Evolutionary conservation across 2,329 filamentous ascomycete species (phyloP), one percentile per base, ranked within the genome.

Genomic region (Cryoendolithus antarcticus): DNA sequence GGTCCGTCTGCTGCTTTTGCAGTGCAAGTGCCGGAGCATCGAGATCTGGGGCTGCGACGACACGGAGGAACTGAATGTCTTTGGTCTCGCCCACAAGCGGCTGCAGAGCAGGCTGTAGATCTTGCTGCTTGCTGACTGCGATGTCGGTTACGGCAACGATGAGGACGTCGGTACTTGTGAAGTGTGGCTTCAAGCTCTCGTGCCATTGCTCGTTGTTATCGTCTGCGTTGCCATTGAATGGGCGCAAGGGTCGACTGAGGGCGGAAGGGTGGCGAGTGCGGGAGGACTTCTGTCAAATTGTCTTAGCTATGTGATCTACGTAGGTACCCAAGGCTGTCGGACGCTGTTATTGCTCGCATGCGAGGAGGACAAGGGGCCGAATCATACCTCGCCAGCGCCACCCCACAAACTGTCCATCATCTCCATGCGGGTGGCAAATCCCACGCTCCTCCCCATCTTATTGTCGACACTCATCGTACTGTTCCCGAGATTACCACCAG

Each of bases 151-250:
- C 68, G 5, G 70, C 66, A 48, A 85, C 79, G 2, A 93, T 68
- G 31, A 94, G 64, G 2, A 77, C 77, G 45, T 86, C 82, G 46
- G 77, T 74, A 2, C 77, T 75, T 30, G 80, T 79, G 82, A 89
- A 95, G 37, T 74, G 77, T 21, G 86, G 84, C 51, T 86, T 86
- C 58, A 82, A 74, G 33, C 76, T 79, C 46, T 75, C 69, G 61
- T 86, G 82, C 59, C 80, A 91, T 19, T 66, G 70, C 53, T 72
- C 72, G 47, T 89, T 82, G 42, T 64, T 62, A 34, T 73, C 68
- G 50, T 71, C 70, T 67, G 86, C 68, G 48, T 73, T 67, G 24
- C 24, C 24, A 4, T 27, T 27, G 24, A 8, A 27, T 27, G 24
- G 24, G 24, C 24, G 24, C 24, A 27, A 27, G 24, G 24, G 24